phyloP scores from a whole-genome alignment of 2,329 filamentous ascomycete genomes.

The Fusarium ramigenum region DNA sequence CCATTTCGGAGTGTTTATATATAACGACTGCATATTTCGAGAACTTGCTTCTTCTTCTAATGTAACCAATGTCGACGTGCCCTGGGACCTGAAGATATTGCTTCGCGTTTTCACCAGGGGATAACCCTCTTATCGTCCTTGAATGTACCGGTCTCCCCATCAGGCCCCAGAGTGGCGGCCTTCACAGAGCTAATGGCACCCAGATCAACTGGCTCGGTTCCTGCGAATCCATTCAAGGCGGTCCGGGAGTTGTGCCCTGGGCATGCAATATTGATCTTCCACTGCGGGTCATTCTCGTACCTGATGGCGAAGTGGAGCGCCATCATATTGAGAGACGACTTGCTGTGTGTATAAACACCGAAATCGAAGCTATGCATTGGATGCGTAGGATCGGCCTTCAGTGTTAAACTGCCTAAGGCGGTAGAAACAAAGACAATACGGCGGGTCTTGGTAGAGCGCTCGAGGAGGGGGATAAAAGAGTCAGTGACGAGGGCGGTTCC shows the following conservation, averaged over 20 bases:
- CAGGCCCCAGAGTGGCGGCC: background rate
- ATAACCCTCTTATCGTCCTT: constrained; percentile 5
- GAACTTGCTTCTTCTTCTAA: background rate
- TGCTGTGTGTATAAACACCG: constrained; percentile 27
- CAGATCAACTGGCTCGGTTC: background rate
- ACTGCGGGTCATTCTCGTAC: constrained; percentile 9
- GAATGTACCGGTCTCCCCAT: constrained; percentile 11
- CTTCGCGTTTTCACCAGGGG: constrained; percentile 6
- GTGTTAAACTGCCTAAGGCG: constrained; percentile 16
- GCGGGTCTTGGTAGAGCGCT: constrained; percentile 8
- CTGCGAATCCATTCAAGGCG: constrained; percentile 14
- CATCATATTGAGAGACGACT: constrained; percentile 33
- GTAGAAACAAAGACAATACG: constrained; percentile 32
- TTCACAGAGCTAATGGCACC: constrained; percentile 14
- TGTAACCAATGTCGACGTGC: background rate
- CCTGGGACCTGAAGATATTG: too few relatives aligned
- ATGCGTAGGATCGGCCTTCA: constrained; percentile 12
- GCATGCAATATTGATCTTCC: constrained; percentile 25
- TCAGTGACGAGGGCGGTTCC: constrained; percentile 30
- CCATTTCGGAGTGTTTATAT: constrained; percentile 33
- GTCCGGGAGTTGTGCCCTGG: constrained; percentile 14
- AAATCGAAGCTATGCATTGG: background rate
- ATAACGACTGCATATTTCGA: constrained; percentile 26
- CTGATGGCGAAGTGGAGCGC: constrained; percentile 21
- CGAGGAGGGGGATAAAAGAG: constrained; percentile 17